phyloP scores from a whole-genome alignment of 129 eudicot species.

The Ambrosia artemisiifolia region DNA sequence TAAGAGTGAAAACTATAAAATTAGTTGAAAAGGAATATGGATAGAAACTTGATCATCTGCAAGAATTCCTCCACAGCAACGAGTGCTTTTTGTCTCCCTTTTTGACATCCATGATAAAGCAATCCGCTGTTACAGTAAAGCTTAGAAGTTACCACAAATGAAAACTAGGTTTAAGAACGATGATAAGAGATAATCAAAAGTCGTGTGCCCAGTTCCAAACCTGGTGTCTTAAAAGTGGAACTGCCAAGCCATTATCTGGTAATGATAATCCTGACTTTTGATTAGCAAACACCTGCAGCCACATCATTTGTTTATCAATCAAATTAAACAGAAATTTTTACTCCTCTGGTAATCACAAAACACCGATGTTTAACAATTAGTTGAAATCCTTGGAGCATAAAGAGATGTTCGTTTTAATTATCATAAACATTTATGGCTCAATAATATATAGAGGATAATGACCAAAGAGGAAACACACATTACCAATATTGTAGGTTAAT shows the following conservation, averaged over 20 bases:
- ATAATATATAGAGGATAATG: not conserved
- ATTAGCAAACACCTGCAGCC: conserved; percentile 55
- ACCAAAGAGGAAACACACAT: conserved; percentile 13
- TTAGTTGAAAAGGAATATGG: conserved; percentile 1
- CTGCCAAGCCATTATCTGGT: conserved; percentile 65
- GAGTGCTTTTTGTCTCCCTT: conserved; percentile 59
- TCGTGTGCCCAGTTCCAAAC: conserved; percentile 32
- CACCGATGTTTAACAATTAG: conserved; percentile 8
- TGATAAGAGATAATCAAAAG: conserved; percentile 8
- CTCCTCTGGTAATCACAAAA: not conserved
- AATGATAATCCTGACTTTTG: conserved; percentile 46
- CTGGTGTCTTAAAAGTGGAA: conserved; percentile 84
- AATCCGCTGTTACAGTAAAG: conserved; percentile 55
- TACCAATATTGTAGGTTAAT: not conserved
- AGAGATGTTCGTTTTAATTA: not conserved
- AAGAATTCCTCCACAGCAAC: conserved; percentile 91
- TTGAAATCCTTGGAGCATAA: conserved; percentile 10
- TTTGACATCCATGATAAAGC: conserved; percentile 94
- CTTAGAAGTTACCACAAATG: conserved; percentile 12
- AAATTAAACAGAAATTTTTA: not conserved
- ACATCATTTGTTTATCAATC: conserved; percentile 1
- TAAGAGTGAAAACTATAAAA: not conserved
- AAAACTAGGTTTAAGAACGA: conserved; percentile 10
- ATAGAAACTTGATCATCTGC: conserved; percentile 91
- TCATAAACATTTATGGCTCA: conserved; percentile 4